phyloP scores from a whole-genome alignment of 345 rosid species.

The Lepidium sativum region DNA sequence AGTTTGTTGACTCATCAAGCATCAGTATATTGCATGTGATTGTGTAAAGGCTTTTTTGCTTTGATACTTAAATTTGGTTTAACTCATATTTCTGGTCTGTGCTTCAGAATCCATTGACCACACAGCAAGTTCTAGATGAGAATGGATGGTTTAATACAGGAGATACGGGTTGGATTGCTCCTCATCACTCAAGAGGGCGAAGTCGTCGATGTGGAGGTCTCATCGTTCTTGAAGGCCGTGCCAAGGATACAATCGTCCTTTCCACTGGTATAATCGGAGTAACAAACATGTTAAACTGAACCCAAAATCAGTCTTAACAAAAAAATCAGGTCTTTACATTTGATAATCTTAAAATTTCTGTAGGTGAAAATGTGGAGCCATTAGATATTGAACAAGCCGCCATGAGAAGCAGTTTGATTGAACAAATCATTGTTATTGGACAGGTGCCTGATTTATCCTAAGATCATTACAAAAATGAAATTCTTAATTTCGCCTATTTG shows the following conservation, averaged over 20 bases:
- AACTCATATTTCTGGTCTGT: not conserved
- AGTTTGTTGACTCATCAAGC: not conserved
- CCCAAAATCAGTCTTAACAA: not conserved
- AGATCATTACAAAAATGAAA: not conserved
- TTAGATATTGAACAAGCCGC: conserved; percentile 83
- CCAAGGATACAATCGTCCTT: conserved; percentile 94
- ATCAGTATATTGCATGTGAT: not conserved
- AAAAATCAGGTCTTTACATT: not conserved
- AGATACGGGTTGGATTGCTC: conserved; percentile 89
- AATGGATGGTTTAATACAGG: conserved; percentile 88
- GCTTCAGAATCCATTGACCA: conserved; percentile 59
- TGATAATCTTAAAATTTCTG: conserved; percentile 1
- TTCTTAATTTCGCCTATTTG: not conserved
- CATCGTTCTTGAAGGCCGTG: conserved; percentile 90
- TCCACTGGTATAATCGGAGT: conserved; percentile 56
- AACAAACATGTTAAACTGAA: not conserved
- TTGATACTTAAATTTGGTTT: not conserved
- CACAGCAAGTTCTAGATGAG: conserved; percentile 56
- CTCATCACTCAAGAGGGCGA: conserved; percentile 71
- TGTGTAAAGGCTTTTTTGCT: not conserved
- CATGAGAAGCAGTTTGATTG: conserved; percentile 65
- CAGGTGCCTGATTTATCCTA: conserved; percentile 41
- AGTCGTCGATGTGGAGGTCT: conserved; percentile 77
- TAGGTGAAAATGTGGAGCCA: conserved; percentile 96
- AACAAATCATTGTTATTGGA: conserved; percentile 78